phyloP scores from a whole-genome alignment of 2,329 filamentous ascomycete species.

The Sporothrix luriei region DNA sequence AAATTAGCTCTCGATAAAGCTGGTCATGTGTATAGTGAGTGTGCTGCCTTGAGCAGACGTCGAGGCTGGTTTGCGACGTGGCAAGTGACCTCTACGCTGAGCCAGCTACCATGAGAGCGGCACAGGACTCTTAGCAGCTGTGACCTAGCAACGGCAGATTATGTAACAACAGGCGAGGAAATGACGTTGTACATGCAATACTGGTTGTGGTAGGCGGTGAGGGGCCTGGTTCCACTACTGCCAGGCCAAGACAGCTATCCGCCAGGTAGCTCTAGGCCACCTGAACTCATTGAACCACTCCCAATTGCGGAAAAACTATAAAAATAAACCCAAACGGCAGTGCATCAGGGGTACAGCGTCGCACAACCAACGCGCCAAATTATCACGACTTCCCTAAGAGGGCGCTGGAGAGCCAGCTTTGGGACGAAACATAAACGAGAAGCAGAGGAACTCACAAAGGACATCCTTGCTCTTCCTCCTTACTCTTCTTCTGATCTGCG shows the following conservation, averaged over 20 bases:
- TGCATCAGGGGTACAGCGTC: neutral
- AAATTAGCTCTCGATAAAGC: neutral
- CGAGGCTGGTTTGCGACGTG: constrained; percentile 8
- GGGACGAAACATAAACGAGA: neutral
- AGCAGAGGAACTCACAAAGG: neutral
- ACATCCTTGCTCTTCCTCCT: neutral
- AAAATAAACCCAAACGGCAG: neutral
- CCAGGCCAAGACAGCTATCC: neutral
- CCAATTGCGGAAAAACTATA: too few species aligned
- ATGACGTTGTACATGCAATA: constrained; percentile 28
- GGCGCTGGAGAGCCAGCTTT: neutral
- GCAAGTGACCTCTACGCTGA: constrained; percentile 28
- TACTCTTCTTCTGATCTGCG: neutral
- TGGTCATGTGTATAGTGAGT: constrained; percentile 29
- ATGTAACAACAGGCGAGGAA: constrained; percentile 3
- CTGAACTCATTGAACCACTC: neutral
- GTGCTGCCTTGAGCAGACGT: constrained; percentile 30
- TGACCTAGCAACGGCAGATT: constrained; percentile 24
- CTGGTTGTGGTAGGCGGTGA: constrained; percentile 34
- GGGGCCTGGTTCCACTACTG: neutral
- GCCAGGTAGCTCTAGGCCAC: too few species aligned
- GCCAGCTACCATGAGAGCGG: neutral
- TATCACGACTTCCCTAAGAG: neutral
- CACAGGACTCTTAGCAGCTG: neutral
- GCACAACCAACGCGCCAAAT: neutral